Conservation (phyloP, 177 flowering plant genomes). For the Vitis hybrid region DNA sequence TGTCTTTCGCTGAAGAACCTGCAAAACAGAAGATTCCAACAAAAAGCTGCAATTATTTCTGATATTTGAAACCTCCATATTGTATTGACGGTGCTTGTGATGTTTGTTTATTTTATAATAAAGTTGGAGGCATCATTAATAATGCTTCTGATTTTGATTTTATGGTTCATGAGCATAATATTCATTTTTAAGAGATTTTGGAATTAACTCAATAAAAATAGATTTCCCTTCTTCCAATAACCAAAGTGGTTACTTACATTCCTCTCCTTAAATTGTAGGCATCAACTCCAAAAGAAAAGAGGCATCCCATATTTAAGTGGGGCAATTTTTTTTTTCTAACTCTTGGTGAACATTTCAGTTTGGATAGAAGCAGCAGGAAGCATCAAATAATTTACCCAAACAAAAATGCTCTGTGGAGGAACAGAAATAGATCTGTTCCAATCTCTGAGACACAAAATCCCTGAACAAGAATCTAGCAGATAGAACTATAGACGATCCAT, state of each 20-base stretch:
- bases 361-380: neutral
- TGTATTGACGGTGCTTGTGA: neutral
- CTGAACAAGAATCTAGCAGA: neutral
- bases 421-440: neutral
- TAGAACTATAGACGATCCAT: neutral
- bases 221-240: neutral
- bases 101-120: too few relatives aligned
- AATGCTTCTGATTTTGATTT: neutral
- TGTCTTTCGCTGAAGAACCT: constrained; percentile 98
- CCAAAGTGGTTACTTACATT: neutral
- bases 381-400: neutral
- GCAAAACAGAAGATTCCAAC: constrained; percentile 15
- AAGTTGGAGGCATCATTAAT: too few relatives aligned
- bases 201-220: neutral
- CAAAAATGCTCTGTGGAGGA: neutral
- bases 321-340: neutral
- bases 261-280: neutral
- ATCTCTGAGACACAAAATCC: neutral
- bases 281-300: neutral
- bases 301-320: neutral
- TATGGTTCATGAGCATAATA: neutral
- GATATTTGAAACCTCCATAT: neutral
- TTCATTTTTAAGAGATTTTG: neutral
- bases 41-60: constrained; percentile 2
- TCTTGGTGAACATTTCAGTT: neutral